Percentiles rank a stretch among this genome's conserved stretches.
These are phyloP conservation scores for Jacaranda mimosifolia DNA, from an alignment of 257 asterid genomes.

Conservation along the genomic window DNA sequence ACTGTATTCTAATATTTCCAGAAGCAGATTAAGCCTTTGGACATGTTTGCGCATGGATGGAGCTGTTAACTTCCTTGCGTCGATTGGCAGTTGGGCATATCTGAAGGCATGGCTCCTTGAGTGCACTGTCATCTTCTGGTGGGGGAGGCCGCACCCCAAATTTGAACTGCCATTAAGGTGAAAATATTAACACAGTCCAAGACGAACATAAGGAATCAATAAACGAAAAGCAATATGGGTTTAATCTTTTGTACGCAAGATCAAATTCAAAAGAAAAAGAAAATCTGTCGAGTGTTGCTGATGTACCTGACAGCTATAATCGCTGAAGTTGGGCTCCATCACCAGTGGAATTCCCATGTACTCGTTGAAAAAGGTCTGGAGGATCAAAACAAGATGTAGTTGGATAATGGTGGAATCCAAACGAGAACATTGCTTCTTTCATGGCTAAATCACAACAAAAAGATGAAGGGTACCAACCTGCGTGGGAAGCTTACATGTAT, in stretches of 20 bases:
- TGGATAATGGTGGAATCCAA: not conserved
- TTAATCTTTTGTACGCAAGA: not conserved
- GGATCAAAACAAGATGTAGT: not conserved
- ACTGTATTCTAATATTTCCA: too few species aligned
- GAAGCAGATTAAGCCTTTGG: conserved; percentile 53
- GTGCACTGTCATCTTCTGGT: conserved; percentile 61
- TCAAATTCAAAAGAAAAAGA: not conserved
- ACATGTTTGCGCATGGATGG: conserved; percentile 47
- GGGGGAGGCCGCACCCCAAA: conserved; percentile 79
- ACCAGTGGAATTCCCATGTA: conserved; percentile 83
- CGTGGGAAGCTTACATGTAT: conserved; percentile 92
- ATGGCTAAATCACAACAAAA: not conserved
- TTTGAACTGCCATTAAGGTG: conserved; percentile 59
- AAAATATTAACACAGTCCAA: not conserved
- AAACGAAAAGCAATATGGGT: too few species aligned
- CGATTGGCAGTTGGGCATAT: conserved; percentile 71
- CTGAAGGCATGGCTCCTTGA: conserved; percentile 81
- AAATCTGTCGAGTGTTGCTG: not conserved
- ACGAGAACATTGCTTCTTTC: not conserved
- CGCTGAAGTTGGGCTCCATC: conserved; percentile 88
- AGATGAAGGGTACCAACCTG: conserved; percentile 57
- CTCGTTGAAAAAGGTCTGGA: conserved; percentile 75
- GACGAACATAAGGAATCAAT: not conserved
- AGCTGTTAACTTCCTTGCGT: conserved; percentile 45
- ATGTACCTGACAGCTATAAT: conserved; percentile 88